These are phyloP conservation scores for Apiotrichum veenhuisii DNA, from an alignment of 1,284 basidiomycete species.

Conservation along the genomic window DNA sequence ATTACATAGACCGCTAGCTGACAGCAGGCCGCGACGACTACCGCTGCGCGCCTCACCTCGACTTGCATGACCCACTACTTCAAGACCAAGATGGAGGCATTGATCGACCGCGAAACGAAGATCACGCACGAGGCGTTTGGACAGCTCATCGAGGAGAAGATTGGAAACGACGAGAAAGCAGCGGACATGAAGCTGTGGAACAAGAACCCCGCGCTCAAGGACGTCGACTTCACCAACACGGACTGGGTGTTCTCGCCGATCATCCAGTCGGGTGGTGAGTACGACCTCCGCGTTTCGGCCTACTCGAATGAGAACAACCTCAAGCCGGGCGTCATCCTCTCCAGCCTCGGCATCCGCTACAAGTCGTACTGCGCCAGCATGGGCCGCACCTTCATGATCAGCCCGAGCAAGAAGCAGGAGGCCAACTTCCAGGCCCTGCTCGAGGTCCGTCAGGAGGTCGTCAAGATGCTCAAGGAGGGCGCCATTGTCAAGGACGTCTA, in stretches of 20 bases:
- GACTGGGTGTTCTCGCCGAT: slow-evolving; percentile 95
- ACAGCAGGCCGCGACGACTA: slow-evolving; percentile 67
- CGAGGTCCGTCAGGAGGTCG: slow-evolving; percentile 71
- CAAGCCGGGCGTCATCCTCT: slow-evolving; percentile 85
- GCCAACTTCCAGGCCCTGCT: slow-evolving; percentile 74
- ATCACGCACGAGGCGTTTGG: slow-evolving; percentile 84
- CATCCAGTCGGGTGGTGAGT: slow-evolving; percentile 89
- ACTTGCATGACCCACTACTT: slow-evolving; percentile 83
- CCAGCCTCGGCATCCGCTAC: slow-evolving; percentile 85
- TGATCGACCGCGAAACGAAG: slow-evolving; percentile 85
- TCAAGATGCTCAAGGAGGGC: slow-evolving; percentile 77
- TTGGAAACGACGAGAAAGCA: slow-evolving; percentile 81
- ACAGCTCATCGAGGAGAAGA: slow-evolving; percentile 62
- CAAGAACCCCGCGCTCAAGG: slow-evolving; percentile 65
- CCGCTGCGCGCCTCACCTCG: slow-evolving; percentile 74
- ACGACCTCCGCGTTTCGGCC: slow-evolving; percentile 82
- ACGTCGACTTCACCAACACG: slow-evolving; percentile 78
- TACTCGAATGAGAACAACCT: slow-evolving; percentile 79
- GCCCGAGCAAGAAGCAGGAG: slow-evolving; percentile 91
- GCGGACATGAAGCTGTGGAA: slow-evolving; percentile 86
- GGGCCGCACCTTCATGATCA: slow-evolving; percentile 89
- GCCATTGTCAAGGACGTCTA: slow-evolving; percentile 74
- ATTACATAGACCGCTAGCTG: slow-evolving; percentile 2
- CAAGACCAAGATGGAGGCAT: slow-evolving; percentile 79
- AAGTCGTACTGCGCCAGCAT: slow-evolving; percentile 90